These are phyloP conservation scores for Hygrocybe coccinea DNA, from an alignment of 768 basidiomycete species.

Conservation along the genomic window DNA sequence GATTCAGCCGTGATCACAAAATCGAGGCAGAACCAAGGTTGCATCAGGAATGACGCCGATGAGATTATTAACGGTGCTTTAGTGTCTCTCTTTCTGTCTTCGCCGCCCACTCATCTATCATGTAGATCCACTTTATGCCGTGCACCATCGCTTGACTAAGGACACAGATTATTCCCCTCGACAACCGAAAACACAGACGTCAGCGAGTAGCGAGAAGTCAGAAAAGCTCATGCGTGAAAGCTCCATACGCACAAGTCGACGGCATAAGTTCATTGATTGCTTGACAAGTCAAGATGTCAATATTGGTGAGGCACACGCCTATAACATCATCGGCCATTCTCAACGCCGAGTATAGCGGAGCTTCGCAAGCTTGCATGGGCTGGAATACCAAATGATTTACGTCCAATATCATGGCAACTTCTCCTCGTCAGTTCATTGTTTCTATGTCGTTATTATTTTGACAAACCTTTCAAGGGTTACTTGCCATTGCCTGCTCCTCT, in stretches of 20 bases:
- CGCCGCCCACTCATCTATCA: conserved; percentile 25
- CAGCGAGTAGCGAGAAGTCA: conserved; percentile 36
- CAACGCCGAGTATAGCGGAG: conserved; percentile 46
- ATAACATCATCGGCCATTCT: not conserved
- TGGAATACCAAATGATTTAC: conserved; percentile 81
- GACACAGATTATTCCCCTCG: conserved; percentile 29
- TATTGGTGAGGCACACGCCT: conserved; percentile 51
- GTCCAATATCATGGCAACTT: conserved; percentile 92
- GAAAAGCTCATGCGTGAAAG: conserved; percentile 67
- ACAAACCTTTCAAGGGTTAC: conserved; percentile 62
- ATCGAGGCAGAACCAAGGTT: conserved; percentile 41
- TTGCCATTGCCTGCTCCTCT: conserved; percentile 78
- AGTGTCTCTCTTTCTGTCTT: conserved; percentile 9
- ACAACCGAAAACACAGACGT: conserved; percentile 21
- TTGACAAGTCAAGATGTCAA: conserved; percentile 73
- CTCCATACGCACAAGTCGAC: conserved; percentile 73
- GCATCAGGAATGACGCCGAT: conserved; percentile 62
- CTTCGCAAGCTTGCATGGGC: conserved; percentile 92
- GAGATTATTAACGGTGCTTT: conserved; percentile 71
- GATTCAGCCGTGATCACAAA: conserved; percentile 30
- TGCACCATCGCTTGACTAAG: conserved; percentile 39
- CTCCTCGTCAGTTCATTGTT: conserved; percentile 61
- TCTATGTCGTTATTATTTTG: conserved; percentile 6
- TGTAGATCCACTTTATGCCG: conserved; percentile 57
- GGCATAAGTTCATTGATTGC: conserved; percentile 79